Evolutionary conservation across 2,329 filamentous ascomycete species (phyloP).

Genomic region (Dissoconium aciculare): DNA sequence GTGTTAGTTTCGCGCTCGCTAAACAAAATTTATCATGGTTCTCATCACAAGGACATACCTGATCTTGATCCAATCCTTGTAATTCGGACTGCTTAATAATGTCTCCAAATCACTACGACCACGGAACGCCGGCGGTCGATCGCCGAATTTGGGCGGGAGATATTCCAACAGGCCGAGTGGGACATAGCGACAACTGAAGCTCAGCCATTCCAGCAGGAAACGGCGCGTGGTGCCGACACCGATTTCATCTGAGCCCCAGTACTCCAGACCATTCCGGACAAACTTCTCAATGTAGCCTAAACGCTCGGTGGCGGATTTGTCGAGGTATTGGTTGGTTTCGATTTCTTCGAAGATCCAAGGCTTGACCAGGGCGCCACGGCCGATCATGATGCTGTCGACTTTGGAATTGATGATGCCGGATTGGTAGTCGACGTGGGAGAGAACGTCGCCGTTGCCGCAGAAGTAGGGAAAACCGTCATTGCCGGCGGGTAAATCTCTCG

Average conservation of each 20-base stretch:
- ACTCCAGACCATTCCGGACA: slow-evolving; percentile 74
- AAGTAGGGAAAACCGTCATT: slow-evolving; percentile 49
- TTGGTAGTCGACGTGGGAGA: slow-evolving; percentile 79
- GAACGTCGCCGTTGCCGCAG: slow-evolving; percentile 91
- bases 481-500: slow-evolving; percentile 52
- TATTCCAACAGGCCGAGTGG: slow-evolving; percentile 78
- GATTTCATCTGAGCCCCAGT: slow-evolving; percentile 91
- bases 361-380: slow-evolving; percentile 89
- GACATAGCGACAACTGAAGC: slow-evolving; percentile 83
- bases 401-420: slow-evolving; percentile 59
- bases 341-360: slow-evolving; percentile 99
- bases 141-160: slow-evolving; percentile 75
- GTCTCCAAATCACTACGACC: slow-evolving; percentile 87
- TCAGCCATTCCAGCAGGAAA: slow-evolving; percentile 91
- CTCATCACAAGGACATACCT: slow-evolving; percentile 55
- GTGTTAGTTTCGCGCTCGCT: too few species aligned
- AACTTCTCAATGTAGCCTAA: slow-evolving; percentile 79
- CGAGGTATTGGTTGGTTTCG: slow-evolving; percentile 75
- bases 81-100: slow-evolving; percentile 78
- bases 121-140: slow-evolving; percentile 69
- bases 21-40: too few species aligned
- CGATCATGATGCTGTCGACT: slow-evolving; percentile 93
- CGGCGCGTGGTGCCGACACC: slow-evolving; percentile 80
- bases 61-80: slow-evolving; percentile 97
- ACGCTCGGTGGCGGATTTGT: slow-evolving; percentile 82